Conservation (phyloP, 164 flowering plant species). For the Kingdonia uniflora region DNA sequence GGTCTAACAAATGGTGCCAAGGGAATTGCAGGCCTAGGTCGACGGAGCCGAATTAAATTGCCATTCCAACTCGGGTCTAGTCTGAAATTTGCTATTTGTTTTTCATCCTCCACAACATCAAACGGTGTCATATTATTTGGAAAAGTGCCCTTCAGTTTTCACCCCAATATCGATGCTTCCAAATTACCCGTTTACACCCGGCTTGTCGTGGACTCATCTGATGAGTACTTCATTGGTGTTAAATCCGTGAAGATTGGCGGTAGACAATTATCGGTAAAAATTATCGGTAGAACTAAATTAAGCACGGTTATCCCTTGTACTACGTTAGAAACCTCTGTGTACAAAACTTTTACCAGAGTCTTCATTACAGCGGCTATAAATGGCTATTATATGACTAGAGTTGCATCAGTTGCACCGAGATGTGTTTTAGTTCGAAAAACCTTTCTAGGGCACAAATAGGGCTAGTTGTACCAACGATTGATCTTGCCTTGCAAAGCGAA, state of each 20-base stretch:
- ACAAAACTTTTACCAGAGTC: slow-evolving; percentile 20
- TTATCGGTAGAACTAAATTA: slow-evolving; percentile 32
- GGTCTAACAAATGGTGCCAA: slow-evolving; percentile 19
- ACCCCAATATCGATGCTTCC: slow-evolving; percentile 4
- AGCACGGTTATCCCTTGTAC: slow-evolving; percentile 49
- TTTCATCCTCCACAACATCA: slow-evolving; percentile 4
- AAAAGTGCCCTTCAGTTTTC: slow-evolving; percentile 17
- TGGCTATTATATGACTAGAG: slow-evolving; percentile 13
- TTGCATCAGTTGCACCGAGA: slow-evolving; percentile 20
- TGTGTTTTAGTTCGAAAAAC: slow-evolving; percentile 20
- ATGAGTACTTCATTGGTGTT: slow-evolving; percentile 30
- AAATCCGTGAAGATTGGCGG: slow-evolving; percentile 19
- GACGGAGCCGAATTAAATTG: slow-evolving; percentile 10
- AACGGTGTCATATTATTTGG: slow-evolving; percentile 29
- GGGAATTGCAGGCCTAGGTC: slow-evolving; percentile 30
- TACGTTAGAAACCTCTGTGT: slow-evolving; percentile 29
- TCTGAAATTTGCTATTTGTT: slow-evolving; percentile 25
- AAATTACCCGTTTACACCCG: slow-evolving; percentile 21
- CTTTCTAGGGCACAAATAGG: slow-evolving; percentile 4
- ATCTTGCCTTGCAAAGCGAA: slow-evolving; percentile 28
- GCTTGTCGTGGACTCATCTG: slow-evolving; percentile 12
- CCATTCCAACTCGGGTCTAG: slow-evolving; percentile 17
- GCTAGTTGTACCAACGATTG: slow-evolving; percentile 27
- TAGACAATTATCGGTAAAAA: slow-evolving; percentile 8
- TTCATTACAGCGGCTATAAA: slow-evolving; percentile 9